Percentiles rank a stretch among this genome's conserved stretches.
phyloP scores from a whole-genome alignment of 148 eudicot species.

The Fagopyrum homotropicum region DNA sequence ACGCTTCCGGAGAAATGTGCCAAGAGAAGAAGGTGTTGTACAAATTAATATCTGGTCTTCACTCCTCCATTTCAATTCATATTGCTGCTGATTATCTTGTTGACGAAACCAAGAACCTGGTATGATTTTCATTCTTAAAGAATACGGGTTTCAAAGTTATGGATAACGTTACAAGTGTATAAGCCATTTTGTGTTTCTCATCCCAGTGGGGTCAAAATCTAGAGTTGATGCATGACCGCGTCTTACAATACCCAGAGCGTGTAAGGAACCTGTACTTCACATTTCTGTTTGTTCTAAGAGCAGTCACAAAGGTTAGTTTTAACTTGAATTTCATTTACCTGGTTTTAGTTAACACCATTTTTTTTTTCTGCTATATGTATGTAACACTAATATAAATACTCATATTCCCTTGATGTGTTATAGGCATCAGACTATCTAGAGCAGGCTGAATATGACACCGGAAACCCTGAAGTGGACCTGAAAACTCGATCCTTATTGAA shows the following conservation, averaged over 20 bases:
- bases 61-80: constrained; percentile 67
- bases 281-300: constrained; percentile 72
- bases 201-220: constrained; percentile 78
- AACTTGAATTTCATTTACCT: not conserved
- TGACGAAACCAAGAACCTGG: constrained; percentile 53
- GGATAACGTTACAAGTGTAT: not conserved
- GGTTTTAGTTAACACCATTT: not conserved
- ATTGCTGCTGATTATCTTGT: constrained; percentile 67
- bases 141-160: not conserved
- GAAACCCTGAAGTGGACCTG: constrained; percentile 57
- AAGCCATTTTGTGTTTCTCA: not conserved
- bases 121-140: constrained; percentile 3
- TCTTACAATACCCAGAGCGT: constrained; percentile 58
- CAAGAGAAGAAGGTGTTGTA: constrained; percentile 14
- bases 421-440: constrained; percentile 69
- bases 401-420: not conserved
- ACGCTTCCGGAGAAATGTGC: constrained; percentile 11
- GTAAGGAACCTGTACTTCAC: constrained; percentile 75
- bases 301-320: constrained; percentile 54
- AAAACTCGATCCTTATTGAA: constrained; percentile 50
- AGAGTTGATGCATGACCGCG: constrained; percentile 56
- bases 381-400: not conserved
- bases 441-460: constrained; percentile 71
- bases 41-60: constrained; percentile 65
- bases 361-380: not conserved